These are phyloP conservation scores for Verticillium nonalfalfae DNA, from an alignment of 2,329 filamentous ascomycete genomes.

Conservation along the genomic window DNA sequence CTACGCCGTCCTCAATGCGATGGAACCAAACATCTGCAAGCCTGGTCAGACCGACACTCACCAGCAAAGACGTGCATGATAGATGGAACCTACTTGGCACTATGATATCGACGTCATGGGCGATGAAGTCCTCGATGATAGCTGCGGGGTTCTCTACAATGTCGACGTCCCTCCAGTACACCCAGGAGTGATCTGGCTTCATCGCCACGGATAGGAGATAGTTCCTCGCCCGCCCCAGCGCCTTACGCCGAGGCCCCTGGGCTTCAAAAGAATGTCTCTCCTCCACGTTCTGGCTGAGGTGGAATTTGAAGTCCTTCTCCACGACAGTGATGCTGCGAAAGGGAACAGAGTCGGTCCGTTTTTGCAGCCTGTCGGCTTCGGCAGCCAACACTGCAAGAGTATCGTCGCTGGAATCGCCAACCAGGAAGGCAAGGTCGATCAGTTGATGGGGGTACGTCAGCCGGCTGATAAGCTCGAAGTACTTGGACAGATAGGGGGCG, in stretches of 20 bases:
- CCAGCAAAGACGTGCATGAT: not conserved
- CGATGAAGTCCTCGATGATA: slow-evolving; percentile 92
- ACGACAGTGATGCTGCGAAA: slow-evolving; percentile 83
- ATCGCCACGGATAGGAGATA: slow-evolving; percentile 79
- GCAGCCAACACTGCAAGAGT: slow-evolving; percentile 79
- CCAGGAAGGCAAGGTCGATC: slow-evolving; percentile 91
- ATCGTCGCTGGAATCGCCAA: slow-evolving; percentile 87
- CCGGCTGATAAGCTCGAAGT: slow-evolving; percentile 87
- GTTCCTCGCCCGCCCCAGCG: slow-evolving; percentile 85
- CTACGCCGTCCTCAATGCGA: slow-evolving; percentile 69
- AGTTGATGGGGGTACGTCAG: slow-evolving; percentile 91
- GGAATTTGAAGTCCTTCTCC: slow-evolving; percentile 82
- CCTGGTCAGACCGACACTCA: slow-evolving; percentile 1
- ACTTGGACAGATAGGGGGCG: slow-evolving; percentile 71
- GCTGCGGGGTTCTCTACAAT: slow-evolving; percentile 83
- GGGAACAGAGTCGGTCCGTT: slow-evolving; percentile 68
- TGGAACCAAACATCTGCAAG: slow-evolving; percentile 90
- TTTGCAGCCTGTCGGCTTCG: slow-evolving; percentile 85
- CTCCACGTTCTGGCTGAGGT: slow-evolving; percentile 70
- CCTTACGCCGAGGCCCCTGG: slow-evolving; percentile 84
- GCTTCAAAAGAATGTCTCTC: slow-evolving; percentile 81
- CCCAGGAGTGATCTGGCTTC: slow-evolving; percentile 94
- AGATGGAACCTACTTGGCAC: slow-evolving; percentile 72
- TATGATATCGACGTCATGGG: slow-evolving; percentile 85
- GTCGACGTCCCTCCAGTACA: slow-evolving; percentile 97